Conservation (phyloP, 306 rosid genomes). For the Quercus mongolica region DNA sequence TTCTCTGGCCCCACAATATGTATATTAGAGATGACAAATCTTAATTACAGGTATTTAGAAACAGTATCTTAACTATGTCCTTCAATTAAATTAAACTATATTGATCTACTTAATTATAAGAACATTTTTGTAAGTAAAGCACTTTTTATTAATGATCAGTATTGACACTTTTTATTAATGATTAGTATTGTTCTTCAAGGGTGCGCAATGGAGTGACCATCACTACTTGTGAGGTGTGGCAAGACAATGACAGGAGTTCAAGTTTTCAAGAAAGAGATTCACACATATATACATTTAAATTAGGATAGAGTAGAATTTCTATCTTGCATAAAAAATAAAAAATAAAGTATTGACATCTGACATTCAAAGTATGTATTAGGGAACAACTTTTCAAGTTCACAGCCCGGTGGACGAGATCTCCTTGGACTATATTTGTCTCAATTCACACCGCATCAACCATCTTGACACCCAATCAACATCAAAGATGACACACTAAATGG, state of each 20-base stretch:
- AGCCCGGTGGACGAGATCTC: conserved; percentile 16
- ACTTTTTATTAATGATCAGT: neutral
- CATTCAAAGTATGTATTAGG: conserved; percentile 6
- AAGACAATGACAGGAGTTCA: accelerated
- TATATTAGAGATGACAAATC: too few species aligned
- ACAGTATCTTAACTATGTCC: too few species aligned
- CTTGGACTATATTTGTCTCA: conserved; percentile 32
- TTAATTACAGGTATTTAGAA: too few species aligned
- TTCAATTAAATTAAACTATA: too few species aligned
- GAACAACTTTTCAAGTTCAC: conserved; percentile 16
- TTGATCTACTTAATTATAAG: too few species aligned
- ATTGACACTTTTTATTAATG: neutral
- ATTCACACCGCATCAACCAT: neutral
- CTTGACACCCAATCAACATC: conserved; percentile 5
- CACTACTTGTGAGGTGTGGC: accelerated
- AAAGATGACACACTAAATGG: neutral
- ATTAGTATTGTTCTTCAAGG: too few species aligned
- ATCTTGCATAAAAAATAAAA: too few species aligned
- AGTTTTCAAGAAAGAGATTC: accelerated
- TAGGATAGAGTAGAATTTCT: accelerated
- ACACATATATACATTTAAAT: accelerated
- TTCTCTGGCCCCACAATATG: too few species aligned
- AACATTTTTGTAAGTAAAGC: neutral
- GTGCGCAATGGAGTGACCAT: too few species aligned
- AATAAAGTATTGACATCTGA: neutral